A percentile compares a stretch with the other conserved stretches of the same genome.
Conservation (phyloP, 2,329 filamentous ascomycete species). For the Macrophomina phaseolina region DNA sequence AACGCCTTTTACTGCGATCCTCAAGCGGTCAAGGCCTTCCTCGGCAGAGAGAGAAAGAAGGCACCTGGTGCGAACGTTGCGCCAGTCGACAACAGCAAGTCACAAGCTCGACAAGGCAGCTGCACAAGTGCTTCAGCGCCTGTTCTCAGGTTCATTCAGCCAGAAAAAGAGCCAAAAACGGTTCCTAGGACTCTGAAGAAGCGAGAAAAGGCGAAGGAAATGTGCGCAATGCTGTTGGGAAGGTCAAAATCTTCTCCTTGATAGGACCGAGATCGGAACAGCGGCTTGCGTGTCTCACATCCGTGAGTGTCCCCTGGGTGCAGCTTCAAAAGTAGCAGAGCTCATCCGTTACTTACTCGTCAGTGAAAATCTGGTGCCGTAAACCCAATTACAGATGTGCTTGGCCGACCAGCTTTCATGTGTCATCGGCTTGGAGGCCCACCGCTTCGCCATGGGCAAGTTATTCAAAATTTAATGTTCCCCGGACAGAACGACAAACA, state of each 20-base stretch:
- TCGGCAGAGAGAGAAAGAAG: neutral
- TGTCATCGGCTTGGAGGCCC: too few species aligned
- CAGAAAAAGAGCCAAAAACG: slow-evolving; percentile 79
- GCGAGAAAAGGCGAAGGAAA: neutral
- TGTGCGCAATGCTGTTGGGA: neutral
- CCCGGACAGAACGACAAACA: too few species aligned
- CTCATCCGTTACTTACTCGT: too few species aligned
- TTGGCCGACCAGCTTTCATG: too few species aligned
- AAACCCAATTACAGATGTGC: too few species aligned
- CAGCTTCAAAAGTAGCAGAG: too few species aligned
- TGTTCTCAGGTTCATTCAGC: slow-evolving; percentile 69
- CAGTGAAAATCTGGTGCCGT: too few species aligned
- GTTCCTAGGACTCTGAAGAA: neutral
- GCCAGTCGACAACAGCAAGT: neutral
- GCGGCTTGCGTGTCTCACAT: neutral
- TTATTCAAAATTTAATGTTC: too few species aligned
- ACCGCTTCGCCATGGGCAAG: too few species aligned
- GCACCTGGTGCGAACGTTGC: neutral
- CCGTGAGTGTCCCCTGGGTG: neutral
- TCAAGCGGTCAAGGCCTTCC: slow-evolving; percentile 1
- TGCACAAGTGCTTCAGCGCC: neutral
- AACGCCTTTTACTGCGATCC: slow-evolving; percentile 12
- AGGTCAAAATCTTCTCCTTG: neutral
- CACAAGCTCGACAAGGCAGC: neutral
- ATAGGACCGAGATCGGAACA: neutral